Percentiles rank a stretch among this genome's conserved stretches.
Evolutionary conservation across 768 basidiomycete genomes (phyloP).

Genomic region (Mycena belliarum): DNA sequence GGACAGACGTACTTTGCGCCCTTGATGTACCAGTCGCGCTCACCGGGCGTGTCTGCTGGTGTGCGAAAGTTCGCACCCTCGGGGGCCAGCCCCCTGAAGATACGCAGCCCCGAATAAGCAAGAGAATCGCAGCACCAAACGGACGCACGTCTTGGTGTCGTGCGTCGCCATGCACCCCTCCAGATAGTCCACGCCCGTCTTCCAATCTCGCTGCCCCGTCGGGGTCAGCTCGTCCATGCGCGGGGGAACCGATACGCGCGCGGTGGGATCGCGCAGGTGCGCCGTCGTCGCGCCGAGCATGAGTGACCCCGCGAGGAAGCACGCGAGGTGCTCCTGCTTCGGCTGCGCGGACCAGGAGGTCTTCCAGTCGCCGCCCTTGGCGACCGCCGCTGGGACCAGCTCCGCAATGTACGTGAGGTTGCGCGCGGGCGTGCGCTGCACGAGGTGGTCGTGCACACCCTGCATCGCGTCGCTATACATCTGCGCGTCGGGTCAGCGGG

Average conservation of each 20-base stretch:
- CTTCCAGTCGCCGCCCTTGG: conserved; percentile 26
- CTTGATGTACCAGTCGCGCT: conserved; percentile 74
- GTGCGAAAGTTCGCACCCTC: conserved; percentile 72
- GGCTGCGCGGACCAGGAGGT: conserved; percentile 52
- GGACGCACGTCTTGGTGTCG: conserved; percentile 59
- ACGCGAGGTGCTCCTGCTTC: conserved; percentile 83
- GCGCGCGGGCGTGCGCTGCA: conserved; percentile 49
- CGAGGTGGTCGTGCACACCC: conserved; percentile 62
- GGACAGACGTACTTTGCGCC: conserved; percentile 40
- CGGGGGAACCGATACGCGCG: conserved; percentile 51
- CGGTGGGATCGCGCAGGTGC: conserved; percentile 24
- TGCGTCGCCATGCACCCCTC: conserved; percentile 72
- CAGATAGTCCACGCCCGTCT: conserved; percentile 61
- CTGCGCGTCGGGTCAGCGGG: conserved; percentile 29
- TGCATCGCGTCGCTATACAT: conserved; percentile 76
- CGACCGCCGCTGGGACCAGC: conserved; percentile 36
- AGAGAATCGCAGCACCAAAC: not conserved
- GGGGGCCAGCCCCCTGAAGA: conserved; percentile 59
- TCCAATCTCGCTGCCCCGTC: conserved; percentile 61
- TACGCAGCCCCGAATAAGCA: no score
- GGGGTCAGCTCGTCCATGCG: conserved; percentile 45
- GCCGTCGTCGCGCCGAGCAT: conserved; percentile 68
- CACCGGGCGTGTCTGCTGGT: conserved; percentile 38
- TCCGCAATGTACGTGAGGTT: conserved; percentile 67
- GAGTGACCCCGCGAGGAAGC: conserved; percentile 77